Conservation (phyloP, 305 asterid species). For the Stenogyne calaminthoides region DNA sequence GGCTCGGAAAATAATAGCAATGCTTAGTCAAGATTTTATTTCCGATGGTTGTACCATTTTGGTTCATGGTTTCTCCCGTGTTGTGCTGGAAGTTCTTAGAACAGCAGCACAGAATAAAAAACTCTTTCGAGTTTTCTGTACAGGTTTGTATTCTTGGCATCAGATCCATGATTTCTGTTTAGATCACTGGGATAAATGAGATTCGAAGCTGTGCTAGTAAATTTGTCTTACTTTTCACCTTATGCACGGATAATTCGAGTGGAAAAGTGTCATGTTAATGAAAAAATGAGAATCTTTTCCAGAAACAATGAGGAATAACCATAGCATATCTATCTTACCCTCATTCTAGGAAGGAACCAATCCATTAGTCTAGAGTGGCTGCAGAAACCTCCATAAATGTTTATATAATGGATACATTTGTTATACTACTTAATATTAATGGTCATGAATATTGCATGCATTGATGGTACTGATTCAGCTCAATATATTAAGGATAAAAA, state of each 20-base stretch:
- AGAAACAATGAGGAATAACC: background rate
- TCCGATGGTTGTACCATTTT: conserved; percentile 92
- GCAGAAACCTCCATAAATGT: background rate
- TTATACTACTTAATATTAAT: background rate
- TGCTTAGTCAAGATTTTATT: conserved; percentile 93
- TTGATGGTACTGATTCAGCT: background rate
- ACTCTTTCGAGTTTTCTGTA: conserved; percentile 69
- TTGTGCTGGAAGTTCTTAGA: conserved; percentile 77
- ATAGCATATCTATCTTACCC: background rate
- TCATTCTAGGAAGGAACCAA: background rate
- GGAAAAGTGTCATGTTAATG: background rate
- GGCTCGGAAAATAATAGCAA: conserved; percentile 89
- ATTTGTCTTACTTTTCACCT: background rate
- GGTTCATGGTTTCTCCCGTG: conserved; percentile 95
- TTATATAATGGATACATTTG: background rate
- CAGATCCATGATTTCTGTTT: background rate
- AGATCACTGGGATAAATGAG: conserved; percentile 8
- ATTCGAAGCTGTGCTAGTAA: conserved; percentile 10
- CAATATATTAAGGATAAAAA: background rate
- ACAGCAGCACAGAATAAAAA: conserved; percentile 80
- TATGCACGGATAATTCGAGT: background rate
- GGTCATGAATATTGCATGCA: background rate
- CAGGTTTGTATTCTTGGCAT: conserved; percentile 16
- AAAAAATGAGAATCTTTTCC: background rate
- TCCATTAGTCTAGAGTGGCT: conserved; percentile 1